phyloP scores from a whole-genome alignment of 2,329 filamentous ascomycete genomes.

The Aspergillus fischeri region DNA sequence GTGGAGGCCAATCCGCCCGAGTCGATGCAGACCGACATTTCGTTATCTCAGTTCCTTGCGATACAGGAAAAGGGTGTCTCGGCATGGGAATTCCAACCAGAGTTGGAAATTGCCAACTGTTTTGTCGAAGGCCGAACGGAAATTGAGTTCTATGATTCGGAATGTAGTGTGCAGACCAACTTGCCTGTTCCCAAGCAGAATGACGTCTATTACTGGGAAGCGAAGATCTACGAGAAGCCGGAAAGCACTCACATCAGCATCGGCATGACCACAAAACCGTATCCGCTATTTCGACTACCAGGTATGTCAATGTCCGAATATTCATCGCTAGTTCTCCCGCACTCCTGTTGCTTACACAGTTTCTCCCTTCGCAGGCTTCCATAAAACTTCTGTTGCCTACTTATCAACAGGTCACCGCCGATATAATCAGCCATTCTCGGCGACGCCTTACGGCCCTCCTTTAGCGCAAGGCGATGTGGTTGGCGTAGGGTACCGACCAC shows the following conservation, averaged over 20 bases:
- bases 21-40: conserved; percentile 93
- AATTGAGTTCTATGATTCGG: conserved; percentile 97
- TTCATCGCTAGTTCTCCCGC: neutral
- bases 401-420: conserved; percentile 80
- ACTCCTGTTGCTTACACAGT: neutral
- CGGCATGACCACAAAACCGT: conserved; percentile 94
- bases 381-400: conserved; percentile 90
- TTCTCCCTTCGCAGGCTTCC: conserved; percentile 60
- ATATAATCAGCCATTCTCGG: conserved; percentile 85
- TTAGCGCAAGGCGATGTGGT: conserved; percentile 94
- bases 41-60: conserved; percentile 91
- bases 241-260: conserved; percentile 83
- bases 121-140: conserved; percentile 96
- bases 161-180: conserved; percentile 96
- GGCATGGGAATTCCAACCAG: conserved; percentile 99
- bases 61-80: conserved; percentile 99
- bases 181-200: conserved; percentile 97
- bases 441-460: conserved; percentile 74
- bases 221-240: conserved; percentile 97
- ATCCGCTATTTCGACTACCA: conserved; percentile 88
- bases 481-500: conserved; percentile 88
- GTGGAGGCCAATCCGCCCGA: conserved; percentile 92
- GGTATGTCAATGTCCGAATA: conserved; percentile 54
- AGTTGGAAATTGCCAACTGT: conserved; percentile 96
- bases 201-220: conserved; percentile 99